phyloP scores from a whole-genome alignment of 768 basidiomycete genomes.

The Butyriboletus loyo region DNA sequence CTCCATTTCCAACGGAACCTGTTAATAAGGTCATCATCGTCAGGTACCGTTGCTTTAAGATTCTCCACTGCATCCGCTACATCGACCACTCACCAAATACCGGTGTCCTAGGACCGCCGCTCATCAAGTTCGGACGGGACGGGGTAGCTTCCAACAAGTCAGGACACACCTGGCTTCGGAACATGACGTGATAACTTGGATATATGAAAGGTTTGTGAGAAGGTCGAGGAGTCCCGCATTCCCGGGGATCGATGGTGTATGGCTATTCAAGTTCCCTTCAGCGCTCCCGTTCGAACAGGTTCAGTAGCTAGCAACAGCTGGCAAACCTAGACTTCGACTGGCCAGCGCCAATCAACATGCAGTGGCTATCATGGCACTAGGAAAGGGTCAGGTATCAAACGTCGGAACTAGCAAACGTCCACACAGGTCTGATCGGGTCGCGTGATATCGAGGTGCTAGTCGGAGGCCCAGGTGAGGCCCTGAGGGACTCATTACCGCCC shows the following conservation, averaged over 20 bases:
- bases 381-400: not conserved
- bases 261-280: not conserved
- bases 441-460: not conserved
- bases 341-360: not conserved
- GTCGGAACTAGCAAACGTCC: not conserved
- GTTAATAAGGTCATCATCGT: not conserved
- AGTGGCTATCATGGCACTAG: not conserved
- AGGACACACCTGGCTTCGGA: not conserved
- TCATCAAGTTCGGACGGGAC: not conserved
- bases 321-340: not conserved
- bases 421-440: not conserved
- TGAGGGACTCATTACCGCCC: not conserved
- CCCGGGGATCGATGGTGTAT: not conserved
- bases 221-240: not conserved
- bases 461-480: not conserved
- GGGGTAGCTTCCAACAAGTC: too few relatives aligned
- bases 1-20: not conserved
- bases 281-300: not conserved
- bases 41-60: not conserved
- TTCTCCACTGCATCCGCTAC: not conserved
- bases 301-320: too few relatives aligned
- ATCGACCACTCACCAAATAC: not conserved
- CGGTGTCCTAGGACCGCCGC: not conserved
- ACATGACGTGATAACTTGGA: not conserved
- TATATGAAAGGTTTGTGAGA: not conserved